Base-by-base conservation (phyloP, 192 early-diverging fungal species). In the Coemansia interrupta region DNA sequence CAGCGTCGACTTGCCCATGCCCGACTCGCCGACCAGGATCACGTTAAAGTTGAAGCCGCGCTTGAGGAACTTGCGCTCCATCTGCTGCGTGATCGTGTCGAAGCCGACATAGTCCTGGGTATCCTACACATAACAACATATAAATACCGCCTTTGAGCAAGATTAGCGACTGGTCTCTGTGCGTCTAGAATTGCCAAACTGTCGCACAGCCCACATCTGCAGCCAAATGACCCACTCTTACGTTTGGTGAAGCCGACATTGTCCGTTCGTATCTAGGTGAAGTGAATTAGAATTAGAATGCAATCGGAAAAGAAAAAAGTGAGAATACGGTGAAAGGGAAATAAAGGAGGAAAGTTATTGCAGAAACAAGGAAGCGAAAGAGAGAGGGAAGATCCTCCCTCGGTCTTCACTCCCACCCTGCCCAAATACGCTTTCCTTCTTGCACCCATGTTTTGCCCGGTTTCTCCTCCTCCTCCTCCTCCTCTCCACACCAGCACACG, bases 31-130 rank as follows among this genome's bases (percentile, higher is more conserved):
- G 64, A 98, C 96, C 38, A 97, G 90, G 84, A 98, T 97, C 57
- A 99, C 73, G 81, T 97, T 99, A 75, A 99, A 94, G 63, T 91
- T 88, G 83, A 99, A 99, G 38, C 94, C 94, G 45, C 94, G 88
- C 85, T 97, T 95, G 26, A 97, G 70, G 64, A 96, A 84, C 84
- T 97, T 99, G 83, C 90, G 91, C 72, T 97, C 92, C 75, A 97
- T 96, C 86, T 99, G 96, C 62, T 84, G 82, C 55, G 93, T 92
- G 82, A 99, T 92, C 60, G 89, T 89, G 81, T 97, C 95, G 77
- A 97, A 99, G 47, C 96, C 96, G 68, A 99, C 96, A 80, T 98
- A 97, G 66, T 87, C 84, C 72, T 93, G 90, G 49, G 90, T 80
- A 57, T 70, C 64, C 71, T 85, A 87, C 74, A 60, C 24, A 22